Base-by-base conservation (phyloP, 306 rosid species). In the Lotus japonicus region DNA sequence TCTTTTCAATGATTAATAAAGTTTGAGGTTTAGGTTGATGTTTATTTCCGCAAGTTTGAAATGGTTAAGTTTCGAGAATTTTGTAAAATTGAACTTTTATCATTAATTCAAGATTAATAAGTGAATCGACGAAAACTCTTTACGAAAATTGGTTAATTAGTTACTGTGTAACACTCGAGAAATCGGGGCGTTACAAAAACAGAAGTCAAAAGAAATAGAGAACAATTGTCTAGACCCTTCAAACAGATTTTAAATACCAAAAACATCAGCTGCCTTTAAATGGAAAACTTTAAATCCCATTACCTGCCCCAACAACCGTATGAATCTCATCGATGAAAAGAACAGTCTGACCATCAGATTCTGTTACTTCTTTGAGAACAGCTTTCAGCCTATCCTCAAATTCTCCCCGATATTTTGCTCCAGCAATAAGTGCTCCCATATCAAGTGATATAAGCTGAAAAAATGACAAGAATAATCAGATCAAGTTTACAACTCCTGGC, bases 231-330 rank as follows among this genome's bases (percentile, higher is more conserved):
- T 17, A 56, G 68, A 63, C 41, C 49, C 64, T 64, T 59, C 52
- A 66, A 51, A 62, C 41, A 53, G 35, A 14, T 63, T 71, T 14
- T 23, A 16, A 68, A 41, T 9, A 48, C 38, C 23, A 17, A 44
- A 49, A 60, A 66, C 21, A n/a, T 39, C 45, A 56, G 39, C 31
- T 64, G 16, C 33, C 57, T 13, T 38, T 60, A 55, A 54, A 7
- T 35, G 23, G 62, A 65, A 38, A 73, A 11, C 4, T 55, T 59
- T 52, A 42, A 81, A 78, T 53, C 41, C 45, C 33, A 21, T 67
- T 84, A 94, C 99, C 99, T 82, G 99, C 99, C 70, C 99, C 99
- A 52, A 94, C 99, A 69, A 94, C 99, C 0, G 99, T 94, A 88
- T 94, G 97, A 68, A 90, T 94, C 84, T 90, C 99, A 66, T 94